Conservation (phyloP, 2,329 filamentous ascomycete genomes). For the Chaetomium strumarium region DNA sequence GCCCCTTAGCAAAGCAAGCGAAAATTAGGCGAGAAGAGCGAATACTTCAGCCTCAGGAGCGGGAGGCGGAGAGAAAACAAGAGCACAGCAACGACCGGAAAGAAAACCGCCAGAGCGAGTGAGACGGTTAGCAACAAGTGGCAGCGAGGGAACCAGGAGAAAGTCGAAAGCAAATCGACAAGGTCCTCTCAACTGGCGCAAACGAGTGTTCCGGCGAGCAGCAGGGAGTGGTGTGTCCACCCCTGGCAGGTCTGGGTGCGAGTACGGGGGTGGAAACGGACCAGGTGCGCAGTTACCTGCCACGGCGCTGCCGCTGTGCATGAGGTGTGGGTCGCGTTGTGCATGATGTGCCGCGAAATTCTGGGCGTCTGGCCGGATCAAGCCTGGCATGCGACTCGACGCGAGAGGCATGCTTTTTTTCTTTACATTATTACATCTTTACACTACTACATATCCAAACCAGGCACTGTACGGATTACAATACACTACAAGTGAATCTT, state of each 20-base stretch:
- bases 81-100: conserved; percentile 32
- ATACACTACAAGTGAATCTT: too few relatives aligned
- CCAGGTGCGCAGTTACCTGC: conserved; percentile 8
- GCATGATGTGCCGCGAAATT: conserved; percentile 24
- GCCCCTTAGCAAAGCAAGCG: conserved; percentile 16
- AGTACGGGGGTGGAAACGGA: conserved; percentile 13
- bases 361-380: conserved; percentile 12
- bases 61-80: not conserved
- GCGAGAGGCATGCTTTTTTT: not conserved
- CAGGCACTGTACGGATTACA: too few relatives aligned
- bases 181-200: conserved; percentile 3
- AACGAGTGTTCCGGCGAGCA: conserved; percentile 4
- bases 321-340: conserved; percentile 13
- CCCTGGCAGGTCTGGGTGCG: conserved; percentile 4
- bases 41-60: not conserved
- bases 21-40: conserved; percentile 8
- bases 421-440: too few relatives aligned
- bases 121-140: conserved; percentile 32
- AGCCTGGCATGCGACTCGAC: conserved; percentile 15
- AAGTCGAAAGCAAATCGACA: conserved; percentile 12
- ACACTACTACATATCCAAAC: too few relatives aligned
- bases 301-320: conserved; percentile 11
- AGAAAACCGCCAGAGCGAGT: conserved; percentile 53
- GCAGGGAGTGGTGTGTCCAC: conserved; percentile 11
- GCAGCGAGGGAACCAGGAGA: conserved; percentile 8